Conservation (phyloP, 441 rosid species). For the Adansonia madagascariensis region DNA sequence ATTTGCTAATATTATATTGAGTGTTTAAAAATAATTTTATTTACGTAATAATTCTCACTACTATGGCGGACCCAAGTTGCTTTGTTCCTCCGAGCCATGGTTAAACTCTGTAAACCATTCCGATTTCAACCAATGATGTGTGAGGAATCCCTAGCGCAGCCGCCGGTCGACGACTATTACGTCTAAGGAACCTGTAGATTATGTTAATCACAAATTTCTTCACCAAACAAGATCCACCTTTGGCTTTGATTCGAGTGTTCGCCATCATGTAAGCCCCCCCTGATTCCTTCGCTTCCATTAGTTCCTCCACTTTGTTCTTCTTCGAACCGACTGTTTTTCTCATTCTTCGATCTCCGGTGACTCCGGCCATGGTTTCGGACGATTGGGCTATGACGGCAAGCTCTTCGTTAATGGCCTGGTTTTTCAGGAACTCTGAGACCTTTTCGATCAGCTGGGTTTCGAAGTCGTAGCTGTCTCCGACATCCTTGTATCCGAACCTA, state of each 20-base stretch:
- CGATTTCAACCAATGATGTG: too few relatives aligned
- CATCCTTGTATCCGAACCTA: slow-evolving; percentile 49
- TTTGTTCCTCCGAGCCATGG: too few relatives aligned
- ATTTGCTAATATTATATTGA: too few relatives aligned
- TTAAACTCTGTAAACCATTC: too few relatives aligned
- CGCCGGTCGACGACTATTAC: too few relatives aligned
- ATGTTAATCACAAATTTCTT: slow-evolving; percentile 44
- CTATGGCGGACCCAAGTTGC: too few relatives aligned
- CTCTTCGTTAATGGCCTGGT: slow-evolving; percentile 17
- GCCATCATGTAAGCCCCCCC: slow-evolving; percentile 51
- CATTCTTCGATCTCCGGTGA: too few relatives aligned
- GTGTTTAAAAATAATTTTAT: too few relatives aligned
- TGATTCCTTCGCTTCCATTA: slow-evolving; percentile 30
- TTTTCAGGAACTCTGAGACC: slow-evolving; percentile 37
- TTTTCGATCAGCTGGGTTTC: slow-evolving; percentile 39
- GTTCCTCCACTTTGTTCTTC: slow-evolving; percentile 35
- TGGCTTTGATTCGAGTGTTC: slow-evolving; percentile 40
- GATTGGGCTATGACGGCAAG: not conserved
- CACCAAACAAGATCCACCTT: slow-evolving; percentile 35
- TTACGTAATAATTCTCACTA: too few relatives aligned
- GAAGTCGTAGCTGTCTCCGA: slow-evolving; percentile 41
- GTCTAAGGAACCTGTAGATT: not conserved
- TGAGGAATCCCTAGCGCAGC: too few relatives aligned
- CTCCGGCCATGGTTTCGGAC: not conserved
- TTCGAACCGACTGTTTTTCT: not conserved